Evolutionary conservation across 148 eudicot genomes (phyloP).

Genomic region (Nepenthes mirabilis): DNA sequence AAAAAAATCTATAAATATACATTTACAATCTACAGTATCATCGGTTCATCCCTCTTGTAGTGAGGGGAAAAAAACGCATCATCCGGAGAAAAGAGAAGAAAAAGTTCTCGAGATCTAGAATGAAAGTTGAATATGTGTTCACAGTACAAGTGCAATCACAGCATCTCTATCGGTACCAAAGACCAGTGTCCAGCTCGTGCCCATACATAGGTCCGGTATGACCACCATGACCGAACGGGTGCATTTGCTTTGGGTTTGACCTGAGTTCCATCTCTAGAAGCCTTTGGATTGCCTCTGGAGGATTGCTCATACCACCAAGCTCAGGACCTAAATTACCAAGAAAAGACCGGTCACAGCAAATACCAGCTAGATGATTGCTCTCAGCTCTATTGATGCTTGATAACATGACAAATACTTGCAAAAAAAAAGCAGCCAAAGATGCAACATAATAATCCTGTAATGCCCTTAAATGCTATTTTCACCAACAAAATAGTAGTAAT

Average conservation of each 20-base stretch:
- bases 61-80: neutral
- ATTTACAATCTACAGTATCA: too few relatives aligned
- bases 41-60: too few relatives aligned
- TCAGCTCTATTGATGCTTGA: neutral
- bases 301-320: constrained; percentile 28
- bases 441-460: too few relatives aligned
- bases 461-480: too few relatives aligned
- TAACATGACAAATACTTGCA: neutral
- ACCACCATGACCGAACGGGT: constrained; percentile 31
- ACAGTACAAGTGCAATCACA: constrained; percentile 18
- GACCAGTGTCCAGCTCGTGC: constrained; percentile 53
- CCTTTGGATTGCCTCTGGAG: constrained; percentile 76
- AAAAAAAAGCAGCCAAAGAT: too few relatives aligned
- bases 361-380: neutral
- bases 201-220: constrained; percentile 42
- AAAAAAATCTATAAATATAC: too few relatives aligned
- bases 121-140: neutral
- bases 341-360: neutral
- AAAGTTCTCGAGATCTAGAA: neutral
- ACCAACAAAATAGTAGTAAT: too few relatives aligned
- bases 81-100: neutral
- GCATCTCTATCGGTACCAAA: constrained; percentile 21
- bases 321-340: constrained; percentile 29
- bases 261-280: constrained; percentile 65
- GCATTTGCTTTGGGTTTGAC: constrained; percentile 56